phyloP scores from a whole-genome alignment of 306 rosid genomes.

The Bauhinia variegata region DNA sequence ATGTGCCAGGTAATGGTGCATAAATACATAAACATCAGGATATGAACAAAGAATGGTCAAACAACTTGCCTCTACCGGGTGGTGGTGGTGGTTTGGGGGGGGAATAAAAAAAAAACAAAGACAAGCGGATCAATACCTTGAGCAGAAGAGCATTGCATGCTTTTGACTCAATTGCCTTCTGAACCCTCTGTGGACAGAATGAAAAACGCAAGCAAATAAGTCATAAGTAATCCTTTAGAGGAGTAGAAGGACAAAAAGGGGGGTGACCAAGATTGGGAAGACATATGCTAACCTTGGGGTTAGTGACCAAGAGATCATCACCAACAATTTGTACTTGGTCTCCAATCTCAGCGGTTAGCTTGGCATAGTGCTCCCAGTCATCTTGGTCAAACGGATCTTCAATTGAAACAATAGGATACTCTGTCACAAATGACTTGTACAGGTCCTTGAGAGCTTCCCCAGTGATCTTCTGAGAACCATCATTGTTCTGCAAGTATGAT shows the following conservation, averaged over 20 bases:
- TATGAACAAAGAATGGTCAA: no score
- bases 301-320: constrained; percentile 98
- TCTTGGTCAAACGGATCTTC: constrained; percentile 99
- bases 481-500: constrained; percentile 72
- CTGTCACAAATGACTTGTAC: constrained; percentile 86
- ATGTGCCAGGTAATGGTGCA: constrained; percentile 9
- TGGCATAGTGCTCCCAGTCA: constrained; percentile 95
- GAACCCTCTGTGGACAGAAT: constrained; percentile 73
- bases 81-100: no score
- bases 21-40: no score
- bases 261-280: neutral
- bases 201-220: constrained; percentile 1
- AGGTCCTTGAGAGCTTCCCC: constrained; percentile 83
- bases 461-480: constrained; percentile 80
- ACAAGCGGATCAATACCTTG: constrained; percentile 56
- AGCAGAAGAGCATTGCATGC: constrained; percentile 96
- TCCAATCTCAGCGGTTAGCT: constrained; percentile 81
- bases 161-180: constrained; percentile 83
- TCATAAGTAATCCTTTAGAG: neutral
- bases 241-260: no score
- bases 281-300: constrained; percentile 72
- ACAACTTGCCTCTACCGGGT: no score
- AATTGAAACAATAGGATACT: constrained; percentile 94
- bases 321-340: constrained; percentile 88
- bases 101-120: no score